Evolutionary conservation across 1,284 basidiomycete genomes (phyloP).

Genomic region (Puccinia novopanici): DNA sequence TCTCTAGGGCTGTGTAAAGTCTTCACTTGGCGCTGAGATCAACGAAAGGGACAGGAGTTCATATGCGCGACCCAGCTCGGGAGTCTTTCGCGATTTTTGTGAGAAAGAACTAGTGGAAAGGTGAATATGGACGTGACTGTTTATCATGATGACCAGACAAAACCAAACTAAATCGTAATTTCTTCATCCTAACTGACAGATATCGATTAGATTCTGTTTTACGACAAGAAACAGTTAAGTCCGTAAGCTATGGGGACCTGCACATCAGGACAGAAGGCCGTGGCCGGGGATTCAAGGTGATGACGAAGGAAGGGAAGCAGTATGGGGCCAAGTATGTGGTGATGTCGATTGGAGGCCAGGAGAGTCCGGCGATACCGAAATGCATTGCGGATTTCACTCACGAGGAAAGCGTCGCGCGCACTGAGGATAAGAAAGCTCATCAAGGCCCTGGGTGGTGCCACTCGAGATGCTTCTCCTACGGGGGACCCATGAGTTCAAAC

Average conservation of each 20-base stretch:
- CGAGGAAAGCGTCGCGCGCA: neutral
- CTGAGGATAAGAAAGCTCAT: neutral
- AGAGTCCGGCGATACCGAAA: slow-evolving; percentile 37
- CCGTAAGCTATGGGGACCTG: slow-evolving; percentile 19
- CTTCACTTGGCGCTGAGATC: slow-evolving; percentile 36
- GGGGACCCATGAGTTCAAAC: slow-evolving; percentile 42
- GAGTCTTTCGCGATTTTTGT: slow-evolving; percentile 44
- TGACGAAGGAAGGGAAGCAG: slow-evolving; percentile 29
- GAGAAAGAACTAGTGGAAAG: slow-evolving; percentile 38
- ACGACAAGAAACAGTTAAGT: slow-evolving; percentile 28
- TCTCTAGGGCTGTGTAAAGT: slow-evolving; percentile 14
- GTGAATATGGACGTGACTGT: neutral
- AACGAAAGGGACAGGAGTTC: slow-evolving; percentile 49
- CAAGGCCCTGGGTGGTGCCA: slow-evolving; percentile 49
- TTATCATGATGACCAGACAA: neutral
- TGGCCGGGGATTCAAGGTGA: slow-evolving; percentile 34
- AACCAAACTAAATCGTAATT: neutral
- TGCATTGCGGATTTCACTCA: slow-evolving; percentile 2
- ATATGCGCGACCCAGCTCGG: slow-evolving; percentile 37
- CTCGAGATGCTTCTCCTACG: slow-evolving; percentile 44
- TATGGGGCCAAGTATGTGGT: slow-evolving; percentile 48
- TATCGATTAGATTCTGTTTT: slow-evolving; percentile 35
- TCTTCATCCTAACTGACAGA: neutral
- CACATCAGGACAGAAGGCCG: slow-evolving; percentile 39
- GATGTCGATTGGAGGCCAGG: slow-evolving; percentile 50